phyloP scores from a whole-genome alignment of 164 flowering plant species.

The Brasenia schreberi region DNA sequence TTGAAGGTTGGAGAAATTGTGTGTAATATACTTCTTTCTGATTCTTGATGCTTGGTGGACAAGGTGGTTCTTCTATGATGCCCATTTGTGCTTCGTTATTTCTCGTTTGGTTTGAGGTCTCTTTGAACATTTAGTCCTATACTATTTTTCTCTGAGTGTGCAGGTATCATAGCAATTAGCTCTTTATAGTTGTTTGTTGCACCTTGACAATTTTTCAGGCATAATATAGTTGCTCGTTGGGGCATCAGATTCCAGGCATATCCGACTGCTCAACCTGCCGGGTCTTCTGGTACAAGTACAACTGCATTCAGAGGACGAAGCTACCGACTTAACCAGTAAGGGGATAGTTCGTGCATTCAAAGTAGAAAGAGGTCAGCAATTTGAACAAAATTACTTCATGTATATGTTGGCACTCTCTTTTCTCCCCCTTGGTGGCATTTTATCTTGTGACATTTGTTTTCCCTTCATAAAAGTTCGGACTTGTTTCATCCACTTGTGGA shows the following conservation, averaged over 20 bases:
- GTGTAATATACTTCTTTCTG: neutral
- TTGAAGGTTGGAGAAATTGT: neutral
- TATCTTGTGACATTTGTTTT: no score
- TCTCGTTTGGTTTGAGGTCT: neutral
- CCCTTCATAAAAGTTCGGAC: no score
- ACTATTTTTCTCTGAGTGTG: neutral
- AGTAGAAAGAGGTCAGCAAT: no score
- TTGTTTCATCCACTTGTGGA: no score
- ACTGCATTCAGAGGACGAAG: constrained; percentile 34
- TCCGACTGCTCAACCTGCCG: constrained; percentile 23
- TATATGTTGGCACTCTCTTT: no score
- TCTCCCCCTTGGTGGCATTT: no score
- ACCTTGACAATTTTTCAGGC: constrained; percentile 13
- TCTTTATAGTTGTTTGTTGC: no score
- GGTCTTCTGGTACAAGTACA: constrained; percentile 16
- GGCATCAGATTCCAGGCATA: constrained; percentile 34
- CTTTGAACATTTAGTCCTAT: neutral
- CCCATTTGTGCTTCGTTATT: neutral
- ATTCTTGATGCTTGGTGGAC: neutral
- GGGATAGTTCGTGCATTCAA: no score
- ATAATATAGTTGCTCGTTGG: constrained; percentile 38
- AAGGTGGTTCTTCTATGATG: neutral
- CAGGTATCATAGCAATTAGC: no score
- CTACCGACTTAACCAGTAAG: constrained; percentile 19
- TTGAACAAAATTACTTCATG: no score